A percentile compares a stretch with the other conserved stretches of the same genome.
Conservation (phyloP, 2,329 filamentous ascomycete species). For the Mycosphaerella sp. region DNA sequence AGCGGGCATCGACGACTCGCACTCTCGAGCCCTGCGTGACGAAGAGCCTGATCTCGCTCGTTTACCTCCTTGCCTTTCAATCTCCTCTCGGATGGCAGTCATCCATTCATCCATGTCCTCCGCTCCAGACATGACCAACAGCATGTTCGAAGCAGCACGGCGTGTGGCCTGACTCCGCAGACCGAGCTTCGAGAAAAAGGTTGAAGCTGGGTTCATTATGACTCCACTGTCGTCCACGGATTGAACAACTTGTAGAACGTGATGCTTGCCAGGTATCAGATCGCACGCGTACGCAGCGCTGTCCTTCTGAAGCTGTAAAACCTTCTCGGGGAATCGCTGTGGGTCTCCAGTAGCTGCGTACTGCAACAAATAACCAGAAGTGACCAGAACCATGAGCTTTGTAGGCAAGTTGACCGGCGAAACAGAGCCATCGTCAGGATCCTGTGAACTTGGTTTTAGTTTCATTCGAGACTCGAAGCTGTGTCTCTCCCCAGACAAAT, state of each 20-base stretch:
- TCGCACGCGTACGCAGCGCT: constrained; percentile 77
- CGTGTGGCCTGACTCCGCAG: constrained; percentile 41
- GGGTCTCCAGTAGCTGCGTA: constrained; percentile 64
- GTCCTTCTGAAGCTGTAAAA: constrained; percentile 63
- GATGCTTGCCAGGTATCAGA: constrained; percentile 70
- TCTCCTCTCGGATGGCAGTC: constrained; percentile 59
- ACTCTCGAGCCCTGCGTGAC: constrained; percentile 4
- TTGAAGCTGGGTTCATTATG: constrained; percentile 47
- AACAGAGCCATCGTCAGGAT: constrained; percentile 12
- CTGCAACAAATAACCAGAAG: constrained; percentile 66
- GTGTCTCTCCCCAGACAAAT: constrained; percentile 5
- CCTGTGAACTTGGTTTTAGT: constrained; percentile 15
- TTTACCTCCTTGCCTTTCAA: constrained; percentile 63
- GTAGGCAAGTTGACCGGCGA: constrained; percentile 49
- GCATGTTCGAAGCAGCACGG: constrained; percentile 51
- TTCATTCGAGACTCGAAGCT: constrained; percentile 17
- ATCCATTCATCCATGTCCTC: constrained; percentile 75
- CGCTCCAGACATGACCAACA: constrained; percentile 66
- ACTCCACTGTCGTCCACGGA: constrained; percentile 54
- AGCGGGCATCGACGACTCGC: constrained; percentile 20
- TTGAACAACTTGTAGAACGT: constrained; percentile 70
- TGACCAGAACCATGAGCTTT: constrained; percentile 66
- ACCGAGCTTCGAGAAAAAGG: constrained; percentile 59
- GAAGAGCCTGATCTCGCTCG: constrained; percentile 50
- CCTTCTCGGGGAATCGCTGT: constrained; percentile 66